Evolutionary conservation across 2,329 filamentous ascomycete species (phyloP).

Genomic region (Hypoxylon sp.): DNA sequence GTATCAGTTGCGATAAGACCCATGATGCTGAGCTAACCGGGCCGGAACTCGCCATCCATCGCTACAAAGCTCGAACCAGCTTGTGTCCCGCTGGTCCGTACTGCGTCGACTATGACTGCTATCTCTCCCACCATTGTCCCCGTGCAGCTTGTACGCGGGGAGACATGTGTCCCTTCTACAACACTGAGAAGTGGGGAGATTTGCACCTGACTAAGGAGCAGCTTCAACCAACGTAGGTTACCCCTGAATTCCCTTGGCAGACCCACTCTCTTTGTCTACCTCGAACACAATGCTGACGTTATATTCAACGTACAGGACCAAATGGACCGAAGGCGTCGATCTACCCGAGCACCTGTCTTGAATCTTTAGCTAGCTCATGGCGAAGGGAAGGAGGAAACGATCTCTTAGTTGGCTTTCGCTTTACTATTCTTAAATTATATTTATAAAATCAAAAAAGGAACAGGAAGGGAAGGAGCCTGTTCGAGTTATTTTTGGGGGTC

Average conservation of each 20-base stretch:
- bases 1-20: constrained; percentile 51
- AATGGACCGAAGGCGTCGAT: constrained; percentile 49
- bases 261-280: neutral
- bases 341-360: constrained; percentile 73
- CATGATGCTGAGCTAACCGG: constrained; percentile 51
- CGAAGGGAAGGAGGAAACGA: constrained; percentile 18
- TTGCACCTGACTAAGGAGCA: constrained; percentile 52
- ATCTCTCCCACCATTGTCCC: constrained; percentile 54
- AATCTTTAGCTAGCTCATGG: neutral
- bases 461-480: constrained; percentile 22
- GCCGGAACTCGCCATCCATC: constrained; percentile 53
- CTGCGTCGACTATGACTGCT: constrained; percentile 53
- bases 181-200: constrained; percentile 51
- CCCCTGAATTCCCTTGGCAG: neutral
- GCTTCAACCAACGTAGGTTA: constrained; percentile 49
- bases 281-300: constrained; percentile 30
- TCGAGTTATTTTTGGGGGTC: constrained; percentile 5
- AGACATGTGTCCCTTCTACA: constrained; percentile 49
- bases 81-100: constrained; percentile 52
- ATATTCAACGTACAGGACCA: constrained; percentile 41
- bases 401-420: constrained; percentile 24
- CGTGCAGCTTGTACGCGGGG: constrained; percentile 47
- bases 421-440: constrained; percentile 29
- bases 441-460: constrained; percentile 29
- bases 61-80: constrained; percentile 55